Base-by-base conservation (phyloP, 106 monocot species). In the Allium cepa region DNA sequence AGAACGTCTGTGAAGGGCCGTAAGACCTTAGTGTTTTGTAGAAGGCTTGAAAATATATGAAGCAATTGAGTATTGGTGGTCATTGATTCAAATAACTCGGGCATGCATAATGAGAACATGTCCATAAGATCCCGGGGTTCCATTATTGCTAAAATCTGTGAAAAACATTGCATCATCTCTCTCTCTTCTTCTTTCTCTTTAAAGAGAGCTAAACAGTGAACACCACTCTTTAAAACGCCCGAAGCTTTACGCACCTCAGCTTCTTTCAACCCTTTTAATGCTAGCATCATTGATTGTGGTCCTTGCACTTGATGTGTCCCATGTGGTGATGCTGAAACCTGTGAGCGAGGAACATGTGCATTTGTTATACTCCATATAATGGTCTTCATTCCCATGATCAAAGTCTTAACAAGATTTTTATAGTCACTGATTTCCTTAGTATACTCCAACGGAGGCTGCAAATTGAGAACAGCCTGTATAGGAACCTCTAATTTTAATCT, bases 131-230 rank as follows among this genome's bases (percentile, higher is more conserved):
- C 99, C 5, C 99, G 93, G 71, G 92, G 80, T 75, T 93, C 99
- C 99, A 99, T 93, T 74, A 99, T 90, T 75, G 90, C 84, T 69
- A 99, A 83, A 72, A 90, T 90, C 56, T 87, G 93, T 50, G 99
- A 93, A 77, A 99, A 90, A 64, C 74, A 78, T 45, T 90, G 89
- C 66, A 99, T 56, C 73, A 87, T 93, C 68, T 99, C 99, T 48
- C 93, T 93, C 69, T 99, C 99, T 65, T 99, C 99, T 47, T 99
- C 92, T 68, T 97, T 97, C 71, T 99, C 99, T 79, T 83, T 99
- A 66, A 87, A 93, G 59, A 99, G 78, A 64, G 90, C 81, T 63
- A 99, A 81, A 72, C 99, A 93, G 73, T 90, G 83, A 69, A 93
- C 90, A 61, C 93, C 99, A 80, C 87, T 93, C 73, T 93, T 99